phyloP scores from a whole-genome alignment of 768 basidiomycete species.

The Amanita brunnescens region DNA sequence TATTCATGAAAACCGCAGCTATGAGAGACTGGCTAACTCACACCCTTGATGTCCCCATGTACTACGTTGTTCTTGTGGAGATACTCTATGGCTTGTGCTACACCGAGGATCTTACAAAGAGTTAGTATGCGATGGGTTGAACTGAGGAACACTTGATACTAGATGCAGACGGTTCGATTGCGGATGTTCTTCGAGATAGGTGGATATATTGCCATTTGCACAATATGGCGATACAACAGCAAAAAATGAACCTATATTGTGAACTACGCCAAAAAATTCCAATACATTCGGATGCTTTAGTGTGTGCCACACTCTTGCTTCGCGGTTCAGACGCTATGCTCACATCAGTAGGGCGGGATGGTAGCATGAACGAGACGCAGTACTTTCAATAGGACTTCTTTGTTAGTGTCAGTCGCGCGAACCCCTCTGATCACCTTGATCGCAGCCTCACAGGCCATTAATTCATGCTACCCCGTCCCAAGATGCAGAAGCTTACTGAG shows the following conservation, averaged over 20 bases:
- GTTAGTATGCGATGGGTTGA: neutral
- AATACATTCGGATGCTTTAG: slow-evolving; percentile 48
- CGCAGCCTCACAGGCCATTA: slow-evolving; percentile 33
- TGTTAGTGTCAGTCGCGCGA: slow-evolving; percentile 27
- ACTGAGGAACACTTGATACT: slow-evolving; percentile 28
- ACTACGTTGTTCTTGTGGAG: slow-evolving; percentile 48
- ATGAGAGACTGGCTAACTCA: slow-evolving; percentile 16
- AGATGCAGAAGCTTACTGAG: slow-evolving; percentile 17
- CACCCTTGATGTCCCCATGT: slow-evolving; percentile 57
- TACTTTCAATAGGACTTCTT: slow-evolving; percentile 38
- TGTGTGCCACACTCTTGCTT: slow-evolving; percentile 49
- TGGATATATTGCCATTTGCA: slow-evolving; percentile 44
- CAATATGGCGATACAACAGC: slow-evolving; percentile 65
- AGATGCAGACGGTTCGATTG: neutral
- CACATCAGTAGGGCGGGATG: neutral
- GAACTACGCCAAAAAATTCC: slow-evolving; percentile 46
- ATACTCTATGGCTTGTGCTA: slow-evolving; percentile 50
- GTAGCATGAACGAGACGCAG: slow-evolving; percentile 15
- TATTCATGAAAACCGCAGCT: neutral
- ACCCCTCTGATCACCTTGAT: slow-evolving; percentile 46
- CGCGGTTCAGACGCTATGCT: slow-evolving; percentile 44
- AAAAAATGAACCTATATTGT: slow-evolving; percentile 34
- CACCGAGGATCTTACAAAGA: slow-evolving; percentile 11
- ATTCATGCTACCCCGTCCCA: neutral
- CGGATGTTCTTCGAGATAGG: slow-evolving; percentile 30